Base-by-base conservation (phyloP, 148 eudicot species). In the Fagopyrum homotropicum region DNA sequence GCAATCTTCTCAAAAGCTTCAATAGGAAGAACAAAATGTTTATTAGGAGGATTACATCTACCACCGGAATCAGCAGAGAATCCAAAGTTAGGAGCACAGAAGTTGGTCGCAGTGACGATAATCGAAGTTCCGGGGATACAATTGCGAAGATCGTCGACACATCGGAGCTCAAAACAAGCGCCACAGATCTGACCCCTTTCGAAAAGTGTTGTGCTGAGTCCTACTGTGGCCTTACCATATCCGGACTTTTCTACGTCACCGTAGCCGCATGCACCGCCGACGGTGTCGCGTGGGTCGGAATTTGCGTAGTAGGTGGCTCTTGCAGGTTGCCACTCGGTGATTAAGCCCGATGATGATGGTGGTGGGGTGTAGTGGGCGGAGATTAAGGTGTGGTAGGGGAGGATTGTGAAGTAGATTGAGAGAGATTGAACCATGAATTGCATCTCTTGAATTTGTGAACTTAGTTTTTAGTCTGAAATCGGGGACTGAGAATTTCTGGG, bases 1-100 rank as follows among this genome's bases (percentile, higher is more conserved):
- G 97, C 98, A 72, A 94, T 91, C 88, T 94, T 94, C 85, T 90
- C 93, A 80, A 94, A 94, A 0, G 93, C 91, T 26, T 94, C 93
- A 78, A 94, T 91, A 0, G 98, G 97, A 9, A 94, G 72, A 7
- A 94, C 97, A 76, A 94, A 94, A 61, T 94, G 98, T 51, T 82
- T 80, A 74, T 94, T 94, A 0, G 95, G 95, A 0, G 86, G 86
- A 72, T 94, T 94, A 81, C 98, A 94, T 0, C 71, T 77, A 1
- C 98, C 98, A 6, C 98, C 98, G 8, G 75, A 87, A 35, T 89
- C 95, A 0, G 87, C 84, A 7, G 79, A 35, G 49, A 94, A 86
- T 1, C 90, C 97, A 43, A 72, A 90, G 69, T 94, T 94, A 1
- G 97, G 98, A 0, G 97, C 95, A 61, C 98, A 94, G 74, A 87